Conservation (phyloP, 208 protist species). For the Acanthamoeba castellanii region DNA sequence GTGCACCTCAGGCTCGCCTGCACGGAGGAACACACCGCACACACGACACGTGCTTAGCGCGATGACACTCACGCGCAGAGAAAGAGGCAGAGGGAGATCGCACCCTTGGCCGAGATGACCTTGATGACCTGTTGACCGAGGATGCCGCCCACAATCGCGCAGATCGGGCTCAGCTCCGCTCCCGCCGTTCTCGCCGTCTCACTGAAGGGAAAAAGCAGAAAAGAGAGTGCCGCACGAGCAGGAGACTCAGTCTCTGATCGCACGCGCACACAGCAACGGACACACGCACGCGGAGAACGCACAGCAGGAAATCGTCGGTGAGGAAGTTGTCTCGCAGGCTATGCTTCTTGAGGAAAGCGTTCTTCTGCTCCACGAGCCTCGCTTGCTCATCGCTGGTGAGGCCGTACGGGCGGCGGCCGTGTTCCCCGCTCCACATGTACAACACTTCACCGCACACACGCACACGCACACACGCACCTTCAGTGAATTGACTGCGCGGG, state of each 20-base stretch:
- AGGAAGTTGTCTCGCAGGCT: background rate
- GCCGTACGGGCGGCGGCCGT: background rate
- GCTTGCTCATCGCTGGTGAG: background rate
- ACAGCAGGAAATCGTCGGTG: background rate
- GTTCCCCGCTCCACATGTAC: background rate
- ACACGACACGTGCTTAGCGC: background rate
- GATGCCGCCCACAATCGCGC: conserved; percentile 47
- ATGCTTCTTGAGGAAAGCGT: background rate
- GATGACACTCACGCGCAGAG: background rate
- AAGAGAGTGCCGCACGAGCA: background rate
- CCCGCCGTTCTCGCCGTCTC: conserved; percentile 11
- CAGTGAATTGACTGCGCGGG: background rate
- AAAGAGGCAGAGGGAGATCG: background rate
- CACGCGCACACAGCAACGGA: background rate
- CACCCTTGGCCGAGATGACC: conserved; percentile 36
- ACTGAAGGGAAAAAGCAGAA: background rate
- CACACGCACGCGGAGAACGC: background rate
- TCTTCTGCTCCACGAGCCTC: background rate
- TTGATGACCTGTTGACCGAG: conserved; percentile 55
- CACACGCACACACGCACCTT: background rate
- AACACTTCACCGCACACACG: background rate
- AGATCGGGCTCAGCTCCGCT: conserved; percentile 39
- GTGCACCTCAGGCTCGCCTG: conserved; percentile 37
- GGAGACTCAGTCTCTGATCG: background rate
- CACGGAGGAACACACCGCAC: background rate